Evolutionary conservation across 352 stramenopile genomes (phyloP), one percentile per base, ranked within the genome.

Genomic region (Phytophthora idaei): DNA sequence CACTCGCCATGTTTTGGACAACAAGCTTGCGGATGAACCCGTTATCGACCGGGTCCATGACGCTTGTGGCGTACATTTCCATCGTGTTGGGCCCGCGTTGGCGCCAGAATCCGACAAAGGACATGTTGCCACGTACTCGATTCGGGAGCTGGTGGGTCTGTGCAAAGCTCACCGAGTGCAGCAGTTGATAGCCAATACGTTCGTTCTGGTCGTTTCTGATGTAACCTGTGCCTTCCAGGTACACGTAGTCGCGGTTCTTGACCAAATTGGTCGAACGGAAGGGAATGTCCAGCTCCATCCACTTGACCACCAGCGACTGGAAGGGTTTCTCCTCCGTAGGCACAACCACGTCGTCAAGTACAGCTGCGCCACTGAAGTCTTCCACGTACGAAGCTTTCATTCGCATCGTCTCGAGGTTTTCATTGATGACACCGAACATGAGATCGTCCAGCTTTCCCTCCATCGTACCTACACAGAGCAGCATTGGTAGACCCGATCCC

Each of bases 191-290:
- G 9, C 80, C 82, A 12, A 91, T 51, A 11, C 67, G 58, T 39
- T 88, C 77, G 29, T 68, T 68, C 12, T 80, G 77, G 0, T 39
- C 39, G 7, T 81, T 70, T 14, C 46, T 27, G 3, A 71, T 58
- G 53, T 86, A 61, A 4, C 78, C 80, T 15, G 74, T 85, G 28
- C 71, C 67, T 53, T 90, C 79, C 44, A 90, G 52, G 51, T 83
- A 78, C 5, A 87, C 76, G 47, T 81, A 82, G 58, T 90, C 79
- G 41, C 77, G 79, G 50, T 85, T 85, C 55, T 78, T 80, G 9
- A 87, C 67, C 15, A 90, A 48, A 39, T 51, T 70, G 14, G 63
- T 72, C 17, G 63, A 69, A 37, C 51, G 41, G 4, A 79, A 60
- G 12, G 67, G 62, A 5, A 76, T 58, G 42, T 76, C 68, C 2